Evolutionary conservation across 2,329 filamentous ascomycete species (phyloP).

Genomic region (Fusarium begoniae): DNA sequence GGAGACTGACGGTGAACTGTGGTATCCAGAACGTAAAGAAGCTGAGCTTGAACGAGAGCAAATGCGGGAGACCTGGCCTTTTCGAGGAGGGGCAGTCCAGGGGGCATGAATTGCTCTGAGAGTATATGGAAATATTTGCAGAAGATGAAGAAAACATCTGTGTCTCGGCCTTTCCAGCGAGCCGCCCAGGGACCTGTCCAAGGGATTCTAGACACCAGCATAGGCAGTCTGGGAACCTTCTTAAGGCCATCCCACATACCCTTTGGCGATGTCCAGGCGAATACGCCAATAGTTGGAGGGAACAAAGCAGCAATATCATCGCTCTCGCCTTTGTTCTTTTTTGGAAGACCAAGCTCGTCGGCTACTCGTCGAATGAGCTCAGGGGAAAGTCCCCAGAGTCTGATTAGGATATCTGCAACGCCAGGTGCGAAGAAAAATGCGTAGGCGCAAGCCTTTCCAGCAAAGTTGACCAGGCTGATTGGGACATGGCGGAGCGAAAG

Average conservation of each 20-base stretch:
- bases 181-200: conserved; percentile 89
- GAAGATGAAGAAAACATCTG: conserved; percentile 91
- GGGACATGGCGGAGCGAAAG: conserved; percentile 79
- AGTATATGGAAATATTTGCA: conserved; percentile 88
- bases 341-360: conserved; percentile 72
- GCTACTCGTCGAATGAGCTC: conserved; percentile 76
- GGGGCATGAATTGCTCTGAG: conserved; percentile 75
- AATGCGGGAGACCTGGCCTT: conserved; percentile 78
- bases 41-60: conserved; percentile 82
- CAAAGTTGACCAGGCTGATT: conserved; percentile 79
- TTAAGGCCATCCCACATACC: conserved; percentile 66
- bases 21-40: conserved; percentile 80
- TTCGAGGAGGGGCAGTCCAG: conserved; percentile 60
- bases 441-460: conserved; percentile 89
- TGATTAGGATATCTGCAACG: conserved; percentile 82
- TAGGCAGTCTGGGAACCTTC: conserved; percentile 69
- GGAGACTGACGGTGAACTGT: conserved; percentile 81
- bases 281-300: conserved; percentile 69
- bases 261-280: conserved; percentile 65
- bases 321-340: conserved; percentile 63
- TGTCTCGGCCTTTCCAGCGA: conserved; percentile 87
- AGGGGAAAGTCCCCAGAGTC: conserved; percentile 79
- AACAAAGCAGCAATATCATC: conserved; percentile 75
- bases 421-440: conserved; percentile 93
- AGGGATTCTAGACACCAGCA: conserved; percentile 76